Conservation (phyloP, 2,329 filamentous ascomycete genomes). For the Phaeosphaeria sp. region DNA sequence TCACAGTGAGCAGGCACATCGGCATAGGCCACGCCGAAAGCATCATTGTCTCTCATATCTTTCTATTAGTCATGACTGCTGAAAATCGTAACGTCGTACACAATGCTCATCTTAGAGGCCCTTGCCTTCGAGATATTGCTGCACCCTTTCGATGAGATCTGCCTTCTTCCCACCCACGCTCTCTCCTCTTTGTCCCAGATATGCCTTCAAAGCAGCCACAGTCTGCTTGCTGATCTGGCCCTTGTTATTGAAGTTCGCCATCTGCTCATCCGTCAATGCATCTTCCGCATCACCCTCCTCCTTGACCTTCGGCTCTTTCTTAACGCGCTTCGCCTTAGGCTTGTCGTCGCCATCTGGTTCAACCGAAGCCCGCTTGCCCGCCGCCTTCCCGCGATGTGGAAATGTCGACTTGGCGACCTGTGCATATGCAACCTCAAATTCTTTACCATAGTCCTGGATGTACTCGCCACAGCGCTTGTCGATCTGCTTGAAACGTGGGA, state of each 20-base stretch:
- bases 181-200: constrained; percentile 31
- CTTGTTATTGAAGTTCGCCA: constrained; percentile 53
- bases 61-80: too few relatives aligned
- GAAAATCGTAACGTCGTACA: background rate
- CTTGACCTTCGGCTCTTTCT: constrained; percentile 35
- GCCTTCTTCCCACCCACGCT: constrained; percentile 43
- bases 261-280: constrained; percentile 51
- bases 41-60: too few relatives aligned
- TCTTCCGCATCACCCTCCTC: constrained; percentile 28
- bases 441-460: constrained; percentile 76
- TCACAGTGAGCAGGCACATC: too few relatives aligned
- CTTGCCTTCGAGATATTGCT: constrained; percentile 46
- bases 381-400: constrained; percentile 50
- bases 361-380: constrained; percentile 52
- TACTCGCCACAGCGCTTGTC: constrained; percentile 82
- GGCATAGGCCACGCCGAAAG: too few relatives aligned
- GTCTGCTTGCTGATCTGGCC: constrained; percentile 53
- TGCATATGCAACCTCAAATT: constrained; percentile 67
- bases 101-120: constrained; percentile 18
- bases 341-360: constrained; percentile 25
- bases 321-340: constrained; percentile 31
- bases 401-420: constrained; percentile 46
- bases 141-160: constrained; percentile 45
- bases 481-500: constrained; percentile 86
- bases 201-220: constrained; percentile 44